Base-by-base conservation (phyloP, 2,329 filamentous ascomycete species). In the Ophiostoma angusticollis region DNA sequence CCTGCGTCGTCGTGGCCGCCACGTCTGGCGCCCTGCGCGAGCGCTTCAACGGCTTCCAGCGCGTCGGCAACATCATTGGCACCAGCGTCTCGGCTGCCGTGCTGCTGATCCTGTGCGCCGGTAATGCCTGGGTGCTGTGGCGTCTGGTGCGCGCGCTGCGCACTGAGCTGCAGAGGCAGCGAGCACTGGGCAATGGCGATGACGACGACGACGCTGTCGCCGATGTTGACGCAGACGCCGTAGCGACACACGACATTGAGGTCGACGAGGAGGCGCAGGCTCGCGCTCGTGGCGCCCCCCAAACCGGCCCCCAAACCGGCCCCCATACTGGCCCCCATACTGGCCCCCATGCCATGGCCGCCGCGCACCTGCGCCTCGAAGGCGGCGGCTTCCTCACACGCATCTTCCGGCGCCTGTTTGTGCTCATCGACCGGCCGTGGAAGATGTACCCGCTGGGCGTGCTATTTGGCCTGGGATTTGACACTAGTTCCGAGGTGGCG, bases 391-490 rank as follows among this genome's bases (percentile, higher is more conserved):
- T 86, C 39, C 59, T 95, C 28, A 78, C 82, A 19, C 64, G 66
- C 1, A 54, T 91, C 2, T 74, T 95, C 38, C 76, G 80, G 42
- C 73, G 67, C 44, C 67, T 93, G 44, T 95, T 96, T 59, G 76
- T 74, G 30, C 63, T 93, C 18, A 68, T 80, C 23, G 74, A 80
- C 49, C 62, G 72, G 5, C 81, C 84, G 0, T 96, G 89, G 89
- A 96, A 96, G 58, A 94, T 94, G 86, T 91, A 93, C 49, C 86
- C 85, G 0, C 64, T 94, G 0, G 89, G 89, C 0, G 69, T 96
- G 0, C 63, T 96, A 5, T 96, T 89, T 52, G 91, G 89, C 0
- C 67, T 96, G 0, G 91, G 89, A 0, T 96, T 98, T 55, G 91
- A 96, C 55, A 96, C 91, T 0, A 93, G 83, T 29, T 93, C 84